Evolutionary conservation across 768 basidiomycete genomes (phyloP).

Genomic region (Pleurotus salmoneostramineus): DNA sequence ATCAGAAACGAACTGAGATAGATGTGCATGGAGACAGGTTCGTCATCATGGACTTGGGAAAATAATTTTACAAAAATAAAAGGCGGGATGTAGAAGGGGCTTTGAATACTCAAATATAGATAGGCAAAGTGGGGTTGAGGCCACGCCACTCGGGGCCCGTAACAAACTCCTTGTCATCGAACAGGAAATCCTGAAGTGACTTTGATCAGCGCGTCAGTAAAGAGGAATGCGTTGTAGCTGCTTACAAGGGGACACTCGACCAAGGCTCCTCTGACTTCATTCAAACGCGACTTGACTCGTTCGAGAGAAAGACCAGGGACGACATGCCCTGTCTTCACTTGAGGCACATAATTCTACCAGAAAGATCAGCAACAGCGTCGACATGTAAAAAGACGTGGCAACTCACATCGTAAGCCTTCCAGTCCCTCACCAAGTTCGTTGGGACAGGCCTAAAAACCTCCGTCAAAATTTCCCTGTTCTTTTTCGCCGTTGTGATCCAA

Average conservation of each 20-base stretch:
- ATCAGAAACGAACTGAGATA: no score
- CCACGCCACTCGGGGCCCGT: conserved; percentile 70
- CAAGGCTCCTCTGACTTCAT: conserved; percentile 64
- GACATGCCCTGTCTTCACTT: conserved; percentile 79
- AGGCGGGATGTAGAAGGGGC: not conserved
- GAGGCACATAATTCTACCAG: conserved; percentile 67
- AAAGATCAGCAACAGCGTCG: not conserved
- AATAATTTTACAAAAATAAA: not conserved
- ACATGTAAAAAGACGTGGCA: not conserved
- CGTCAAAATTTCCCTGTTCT: conserved; percentile 82
- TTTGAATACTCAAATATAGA: conserved; percentile 56
- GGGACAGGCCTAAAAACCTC: conserved; percentile 87
- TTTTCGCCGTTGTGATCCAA: conserved; percentile 68
- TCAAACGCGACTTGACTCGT: conserved; percentile 73
- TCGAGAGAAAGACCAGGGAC: conserved; percentile 60
- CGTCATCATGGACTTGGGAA: no score
- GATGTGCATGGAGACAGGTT: no score
- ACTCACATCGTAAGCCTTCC: conserved; percentile 75
- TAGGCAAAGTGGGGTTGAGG: conserved; percentile 73
- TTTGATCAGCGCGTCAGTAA: not conserved
- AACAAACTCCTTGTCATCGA: conserved; percentile 71
- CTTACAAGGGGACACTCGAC: conserved; percentile 74
- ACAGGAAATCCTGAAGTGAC: conserved; percentile 68
- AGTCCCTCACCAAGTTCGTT: conserved; percentile 74
- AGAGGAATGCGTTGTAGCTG: not conserved